A percentile compares a stretch with the other conserved stretches of the same genome.
These are phyloP conservation scores for Zygosaccharomyces pseudobailii DNA, from an alignment of 1,139 yeast genomes.

Conservation along the genomic window DNA sequence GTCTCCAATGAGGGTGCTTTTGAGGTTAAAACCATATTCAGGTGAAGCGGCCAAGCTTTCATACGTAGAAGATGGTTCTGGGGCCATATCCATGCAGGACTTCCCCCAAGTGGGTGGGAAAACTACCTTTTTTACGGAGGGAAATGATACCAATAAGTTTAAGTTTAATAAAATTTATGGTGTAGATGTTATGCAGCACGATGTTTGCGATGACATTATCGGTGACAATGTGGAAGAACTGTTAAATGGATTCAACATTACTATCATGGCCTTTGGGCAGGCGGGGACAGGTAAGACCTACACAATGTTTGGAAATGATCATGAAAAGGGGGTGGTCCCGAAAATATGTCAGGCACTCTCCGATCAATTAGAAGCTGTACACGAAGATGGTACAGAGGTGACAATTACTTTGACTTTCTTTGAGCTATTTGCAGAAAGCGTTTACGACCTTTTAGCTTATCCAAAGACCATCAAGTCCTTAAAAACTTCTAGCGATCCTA, in stretches of 20 bases:
- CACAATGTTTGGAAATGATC: constrained; percentile 72
- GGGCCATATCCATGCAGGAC: constrained; percentile 3
- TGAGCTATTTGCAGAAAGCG: constrained; percentile 12
- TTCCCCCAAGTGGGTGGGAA: neutral
- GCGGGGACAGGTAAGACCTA: constrained; percentile 85
- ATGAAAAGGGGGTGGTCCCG: constrained; percentile 56
- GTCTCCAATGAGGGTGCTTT: neutral
- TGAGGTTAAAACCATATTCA: neutral
- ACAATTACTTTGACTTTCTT: constrained; percentile 7
- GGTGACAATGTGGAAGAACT: constrained; percentile 38
- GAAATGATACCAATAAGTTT: constrained; percentile 36
- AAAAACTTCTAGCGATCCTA: constrained; percentile 19
- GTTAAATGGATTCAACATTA: constrained; percentile 67
- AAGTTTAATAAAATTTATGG: constrained; percentile 67
- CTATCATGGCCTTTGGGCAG: constrained; percentile 84
- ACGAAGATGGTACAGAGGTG: constrained; percentile 3
- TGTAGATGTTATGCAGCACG: constrained; percentile 47
- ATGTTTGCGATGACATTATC: constrained; percentile 59
- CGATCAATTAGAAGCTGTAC: constrained; percentile 46
- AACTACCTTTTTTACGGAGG: neutral
- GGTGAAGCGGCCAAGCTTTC: constrained; percentile 3
- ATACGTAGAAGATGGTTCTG: constrained; percentile 1
- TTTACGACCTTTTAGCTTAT: constrained; percentile 11
- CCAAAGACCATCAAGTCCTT: constrained; percentile 6
- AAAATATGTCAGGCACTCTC: constrained; percentile 67